Evolutionary conservation across 495 filamentous ascomycete genomes (phyloP).

Genomic region (Neurospora tetrasperma): DNA sequence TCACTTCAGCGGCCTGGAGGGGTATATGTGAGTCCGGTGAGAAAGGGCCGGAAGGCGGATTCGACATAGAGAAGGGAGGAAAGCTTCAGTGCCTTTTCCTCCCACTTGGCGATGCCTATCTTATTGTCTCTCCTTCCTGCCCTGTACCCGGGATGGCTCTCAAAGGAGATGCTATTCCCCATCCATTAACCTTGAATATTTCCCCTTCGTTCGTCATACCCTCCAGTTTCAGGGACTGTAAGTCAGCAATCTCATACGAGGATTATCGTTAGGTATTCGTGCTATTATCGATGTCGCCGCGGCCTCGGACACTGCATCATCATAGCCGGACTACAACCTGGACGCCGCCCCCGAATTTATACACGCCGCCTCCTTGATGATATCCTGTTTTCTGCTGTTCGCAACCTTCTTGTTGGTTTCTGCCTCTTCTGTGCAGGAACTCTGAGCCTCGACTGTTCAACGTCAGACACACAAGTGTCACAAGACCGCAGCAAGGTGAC

Average conservation of each 20-base stretch:
- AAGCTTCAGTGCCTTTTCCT: not conserved
- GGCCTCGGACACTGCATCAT: not conserved
- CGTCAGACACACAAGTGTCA: not conserved
- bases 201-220: not conserved
- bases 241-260: not conserved
- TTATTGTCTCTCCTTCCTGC: not conserved
- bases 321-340: not conserved
- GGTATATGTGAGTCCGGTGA: not conserved
- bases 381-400: not conserved
- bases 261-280: not conserved
- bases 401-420: not conserved
- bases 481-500: not conserved
- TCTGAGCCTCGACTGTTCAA: not conserved
- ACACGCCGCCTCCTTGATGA: not conserved
- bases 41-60: not conserved
- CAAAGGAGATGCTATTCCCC: not conserved
- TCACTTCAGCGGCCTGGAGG: not conserved
- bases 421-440: not conserved
- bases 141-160: not conserved
- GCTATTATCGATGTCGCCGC: not conserved
- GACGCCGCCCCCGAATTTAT: not conserved
- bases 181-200: not conserved
- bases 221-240: not conserved
- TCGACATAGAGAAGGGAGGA: not conserved
- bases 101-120: not conserved